phyloP scores from a whole-genome alignment of 2,329 filamentous ascomycete species.

The Colletotrichum graminicola region DNA sequence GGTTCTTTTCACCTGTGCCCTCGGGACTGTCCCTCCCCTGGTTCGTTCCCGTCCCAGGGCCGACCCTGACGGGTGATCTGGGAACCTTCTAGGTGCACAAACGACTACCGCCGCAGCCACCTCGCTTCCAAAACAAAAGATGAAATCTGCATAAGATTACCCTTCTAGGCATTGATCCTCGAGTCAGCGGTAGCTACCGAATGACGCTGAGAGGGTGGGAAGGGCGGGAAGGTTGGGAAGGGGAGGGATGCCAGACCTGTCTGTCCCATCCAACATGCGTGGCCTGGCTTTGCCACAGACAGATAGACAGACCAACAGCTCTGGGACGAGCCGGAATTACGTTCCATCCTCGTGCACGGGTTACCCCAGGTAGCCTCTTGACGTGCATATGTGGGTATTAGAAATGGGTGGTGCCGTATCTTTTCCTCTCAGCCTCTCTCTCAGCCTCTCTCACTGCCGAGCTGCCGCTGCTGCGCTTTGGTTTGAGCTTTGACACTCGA shows the following conservation, averaged over 20 bases:
- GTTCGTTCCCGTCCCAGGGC: neutral
- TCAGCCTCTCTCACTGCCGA: neutral
- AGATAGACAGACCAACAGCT: slow-evolving; percentile 3
- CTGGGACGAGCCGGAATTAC: slow-evolving; percentile 7
- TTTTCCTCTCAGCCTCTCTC: neutral
- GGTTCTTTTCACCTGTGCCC: slow-evolving; percentile 12
- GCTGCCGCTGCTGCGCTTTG: slow-evolving; percentile 8
- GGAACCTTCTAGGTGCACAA: slow-evolving; percentile 4
- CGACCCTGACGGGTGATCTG: slow-evolving; percentile 9
- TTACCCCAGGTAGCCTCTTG: slow-evolving; percentile 26
- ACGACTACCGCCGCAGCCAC: neutral
- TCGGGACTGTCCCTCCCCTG: slow-evolving; percentile 8
- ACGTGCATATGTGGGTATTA: slow-evolving; percentile 35
- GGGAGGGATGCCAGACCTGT: slow-evolving; percentile 8
- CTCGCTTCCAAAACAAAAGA: slow-evolving; percentile 25
- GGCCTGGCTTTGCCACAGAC: slow-evolving; percentile 22
- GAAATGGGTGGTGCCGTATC: neutral
- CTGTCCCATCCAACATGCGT: slow-evolving; percentile 30
- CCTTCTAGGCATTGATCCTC: slow-evolving; percentile 27
- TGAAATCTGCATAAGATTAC: slow-evolving; percentile 27
- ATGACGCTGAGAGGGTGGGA: neutral
- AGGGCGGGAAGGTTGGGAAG: neutral
- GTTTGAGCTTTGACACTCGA: slow-evolving; percentile 2
- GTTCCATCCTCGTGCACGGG: slow-evolving; percentile 32
- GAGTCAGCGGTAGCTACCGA: neutral